Evolutionary conservation across 1,284 basidiomycete species (phyloP).

Genomic region (Pascua guehoae): DNA sequence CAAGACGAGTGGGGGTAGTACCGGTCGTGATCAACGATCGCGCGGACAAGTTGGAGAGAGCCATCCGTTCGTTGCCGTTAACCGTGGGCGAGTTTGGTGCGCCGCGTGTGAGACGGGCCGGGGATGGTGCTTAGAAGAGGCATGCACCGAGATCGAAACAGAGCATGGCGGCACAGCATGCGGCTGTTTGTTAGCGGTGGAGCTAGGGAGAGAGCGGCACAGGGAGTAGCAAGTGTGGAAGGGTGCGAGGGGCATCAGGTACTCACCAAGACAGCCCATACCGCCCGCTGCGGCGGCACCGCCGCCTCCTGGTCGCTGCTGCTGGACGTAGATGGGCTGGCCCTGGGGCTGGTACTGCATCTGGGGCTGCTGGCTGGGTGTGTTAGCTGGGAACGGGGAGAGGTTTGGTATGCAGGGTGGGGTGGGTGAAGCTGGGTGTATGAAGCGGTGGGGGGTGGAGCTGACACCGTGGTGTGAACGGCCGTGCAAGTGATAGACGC

Average conservation of each 20-base stretch:
- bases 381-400: background rate
- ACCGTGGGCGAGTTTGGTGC: no score
- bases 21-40: no score
- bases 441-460: background rate
- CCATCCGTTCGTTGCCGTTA: no score
- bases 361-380: conserved; percentile 6
- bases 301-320: conserved; percentile 10
- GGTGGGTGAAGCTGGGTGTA: background rate
- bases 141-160: conserved; percentile 18
- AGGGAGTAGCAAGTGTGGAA: no score
- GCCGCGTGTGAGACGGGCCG: no score
- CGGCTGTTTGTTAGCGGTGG: conserved; percentile 6
- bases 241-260: no score
- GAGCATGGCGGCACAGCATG: conserved; percentile 10
- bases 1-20: no score
- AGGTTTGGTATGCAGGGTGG: no score
- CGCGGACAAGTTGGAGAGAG: no score
- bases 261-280: conserved; percentile 14
- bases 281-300: conserved; percentile 9
- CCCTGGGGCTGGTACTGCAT: conserved; percentile 16
- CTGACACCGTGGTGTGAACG: background rate
- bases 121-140: conserved; percentile 11
- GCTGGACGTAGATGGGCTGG: conserved; percentile 20
- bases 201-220: background rate
- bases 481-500: no score